Evolutionary conservation across 805 yeast species (phyloP).

Genomic region (Wickerhamiella kazuoi): DNA sequence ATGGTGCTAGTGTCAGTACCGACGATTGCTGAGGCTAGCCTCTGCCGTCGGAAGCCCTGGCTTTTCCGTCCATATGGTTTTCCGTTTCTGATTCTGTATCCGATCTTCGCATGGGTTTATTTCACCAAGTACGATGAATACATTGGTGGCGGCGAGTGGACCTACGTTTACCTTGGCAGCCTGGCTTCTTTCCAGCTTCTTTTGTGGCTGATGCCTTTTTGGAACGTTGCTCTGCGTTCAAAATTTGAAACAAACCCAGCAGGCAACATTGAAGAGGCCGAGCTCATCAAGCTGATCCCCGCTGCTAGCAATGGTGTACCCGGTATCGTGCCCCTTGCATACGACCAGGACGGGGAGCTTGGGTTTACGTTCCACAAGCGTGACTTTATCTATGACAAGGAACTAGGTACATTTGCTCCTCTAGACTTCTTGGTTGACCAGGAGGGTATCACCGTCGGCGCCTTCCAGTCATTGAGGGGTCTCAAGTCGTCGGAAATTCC

Average conservation of each 20-base stretch:
- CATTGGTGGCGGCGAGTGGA: constrained; percentile 88
- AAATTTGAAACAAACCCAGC: constrained; percentile 50
- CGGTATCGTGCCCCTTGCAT: constrained; percentile 49
- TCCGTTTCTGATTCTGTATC: constrained; percentile 69
- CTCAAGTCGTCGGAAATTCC: constrained; percentile 20
- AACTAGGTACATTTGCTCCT: constrained; percentile 45
- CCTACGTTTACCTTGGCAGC: constrained; percentile 68
- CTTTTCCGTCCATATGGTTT: constrained; percentile 57
- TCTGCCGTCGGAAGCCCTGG: constrained; percentile 50
- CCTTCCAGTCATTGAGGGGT: constrained; percentile 41
- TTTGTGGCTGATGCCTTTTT: constrained; percentile 79
- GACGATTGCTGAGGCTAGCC: constrained; percentile 50
- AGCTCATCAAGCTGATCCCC: constrained; percentile 59
- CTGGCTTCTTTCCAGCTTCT: constrained; percentile 56
- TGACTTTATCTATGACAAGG: constrained; percentile 54
- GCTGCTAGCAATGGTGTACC: constrained; percentile 75
- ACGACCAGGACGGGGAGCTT: constrained; percentile 37
- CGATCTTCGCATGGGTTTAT: constrained; percentile 51
- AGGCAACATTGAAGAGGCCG: constrained; percentile 39
- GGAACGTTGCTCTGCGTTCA: constrained; percentile 63
- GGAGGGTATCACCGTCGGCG: constrained; percentile 36
- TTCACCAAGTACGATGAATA: constrained; percentile 54
- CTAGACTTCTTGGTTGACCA: constrained; percentile 58
- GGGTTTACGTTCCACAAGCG: constrained; percentile 84
- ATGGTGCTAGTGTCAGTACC: constrained; percentile 43